Base-by-base conservation (phyloP, 768 basidiomycete genomes). In the Termitomyces sp. region DNA sequence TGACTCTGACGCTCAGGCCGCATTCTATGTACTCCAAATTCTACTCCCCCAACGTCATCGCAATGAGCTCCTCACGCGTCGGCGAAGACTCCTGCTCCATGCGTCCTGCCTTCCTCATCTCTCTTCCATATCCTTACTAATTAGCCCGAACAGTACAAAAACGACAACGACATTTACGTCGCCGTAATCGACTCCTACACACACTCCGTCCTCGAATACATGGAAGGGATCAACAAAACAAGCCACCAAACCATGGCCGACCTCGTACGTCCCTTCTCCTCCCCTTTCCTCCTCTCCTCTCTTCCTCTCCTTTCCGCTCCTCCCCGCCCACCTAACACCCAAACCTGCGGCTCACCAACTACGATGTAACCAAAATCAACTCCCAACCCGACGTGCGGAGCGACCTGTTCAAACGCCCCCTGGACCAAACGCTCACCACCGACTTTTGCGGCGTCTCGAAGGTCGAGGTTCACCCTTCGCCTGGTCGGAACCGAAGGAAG, bases 51-150 rank as follows among this genome's bases (percentile, higher is more conserved):
- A 93, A 96, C 66, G 89, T 98, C 54, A 83, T 96, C 3, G 93
- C 96, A 0, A 94, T 94, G 0, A 96, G 94, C 0, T 95, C 92
- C 0, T 92, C 93, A 9, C 75, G 83, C 55, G 76, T 96, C 32
- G 90, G 84, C 44, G 91, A 98, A 74, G 97, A 89, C 70, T 97
- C 95, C 1, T 98, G 96, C 69, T 97, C 96, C 8, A 96, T 94
- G 58, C 48, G 90, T 73, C 9, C 55, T n/a, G 0, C 7, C 11
- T n/a, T 6, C 6, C 35, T 7, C 13, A 22, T 7, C 33, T 2
- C 20, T 2, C 0, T 13, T 2, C 8, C 9, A 2, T 18, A 33
- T 36, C 55, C 46, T 5, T 62, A 48, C 42, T 20, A 52, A 35
- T 42, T 42, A 2, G 28, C 36, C 39, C 7, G 54, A n/a, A n/a